A percentile compares a stretch with the other conserved stretches of the same genome.
These are phyloP conservation scores for Lotus japonicus DNA, from an alignment of 306 rosid genomes.

Conservation along the genomic window DNA sequence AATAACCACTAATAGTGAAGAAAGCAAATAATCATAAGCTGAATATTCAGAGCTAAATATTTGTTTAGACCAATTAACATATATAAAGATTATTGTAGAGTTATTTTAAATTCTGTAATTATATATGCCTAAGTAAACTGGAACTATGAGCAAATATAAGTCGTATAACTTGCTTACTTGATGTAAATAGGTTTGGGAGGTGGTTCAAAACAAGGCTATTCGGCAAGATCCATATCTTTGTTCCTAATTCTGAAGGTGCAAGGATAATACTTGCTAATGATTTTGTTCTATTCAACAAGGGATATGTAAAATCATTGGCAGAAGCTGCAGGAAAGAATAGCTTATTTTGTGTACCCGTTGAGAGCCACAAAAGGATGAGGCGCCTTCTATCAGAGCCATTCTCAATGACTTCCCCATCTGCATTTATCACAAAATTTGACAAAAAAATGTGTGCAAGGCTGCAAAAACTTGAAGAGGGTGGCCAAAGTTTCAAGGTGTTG, in stretches of 20 bases:
- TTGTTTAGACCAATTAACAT: too few species aligned
- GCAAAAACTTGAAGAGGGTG: constrained; percentile 31
- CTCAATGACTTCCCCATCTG: constrained; percentile 50
- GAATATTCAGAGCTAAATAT: too few species aligned
- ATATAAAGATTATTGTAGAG: not conserved
- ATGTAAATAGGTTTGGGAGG: constrained; percentile 48
- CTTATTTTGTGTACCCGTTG: constrained; percentile 47
- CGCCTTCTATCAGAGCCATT: constrained; percentile 65
- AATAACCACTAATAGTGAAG: too few species aligned
- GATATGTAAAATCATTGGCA: constrained; percentile 70
- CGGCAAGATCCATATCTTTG: constrained; percentile 59
- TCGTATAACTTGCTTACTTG: constrained; percentile 2
- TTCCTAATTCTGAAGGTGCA: constrained; percentile 67
- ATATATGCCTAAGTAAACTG: too few species aligned
- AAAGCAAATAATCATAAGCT: too few species aligned
- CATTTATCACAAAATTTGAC: constrained; percentile 50
- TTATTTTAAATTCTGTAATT: not conserved
- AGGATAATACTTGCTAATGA: constrained; percentile 46
- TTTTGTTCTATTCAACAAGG: constrained; percentile 64
- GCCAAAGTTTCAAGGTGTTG: constrained; percentile 49
- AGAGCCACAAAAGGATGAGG: constrained; percentile 58
- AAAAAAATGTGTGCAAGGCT: constrained; percentile 46
- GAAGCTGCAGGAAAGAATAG: constrained; percentile 60
- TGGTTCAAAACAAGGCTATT: constrained; percentile 76
- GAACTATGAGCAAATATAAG: too few species aligned